Base-by-base conservation (phyloP, 768 basidiomycete genomes). In the Macrocybe gigantea region DNA sequence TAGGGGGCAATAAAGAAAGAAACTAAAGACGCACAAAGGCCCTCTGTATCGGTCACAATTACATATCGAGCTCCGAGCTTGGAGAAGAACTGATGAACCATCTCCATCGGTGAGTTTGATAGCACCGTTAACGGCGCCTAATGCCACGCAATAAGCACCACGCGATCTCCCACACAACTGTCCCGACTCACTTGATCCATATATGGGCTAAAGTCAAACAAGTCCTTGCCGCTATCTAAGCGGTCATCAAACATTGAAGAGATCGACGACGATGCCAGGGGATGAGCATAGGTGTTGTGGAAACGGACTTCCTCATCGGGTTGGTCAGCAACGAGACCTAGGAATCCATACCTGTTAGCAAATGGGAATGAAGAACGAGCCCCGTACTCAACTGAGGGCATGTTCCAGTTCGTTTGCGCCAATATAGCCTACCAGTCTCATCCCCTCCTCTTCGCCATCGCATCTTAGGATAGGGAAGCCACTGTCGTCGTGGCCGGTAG, bases 21-120 rank as follows among this genome's bases (percentile, higher is more conserved):
- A 11, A 33, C 5, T 44, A 42, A 13, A 22, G 29, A 61, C 84
- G 60, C 60, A 92, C 90, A 98, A 39, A 82, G 66, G 5, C 94
- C 94, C 44, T 91, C 82, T 1, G 77, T 67, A 60, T 96, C 89
- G 1, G 80, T 85, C 5, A 96, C 81, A 29, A 97, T 73, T 14
- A 98, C 80, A 58, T 95, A 93, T 54, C 91, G 78, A 8, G 92
- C 89, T 0, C 96, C 96, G 13, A 98, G 79, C 64, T 97, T 97
- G 49, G 83, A 85, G 58, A 98, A 98, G 60, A 95, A 80, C 60
- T 91, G 91, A 60, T 97, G 95, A 0, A 97, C 75, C 42, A 97
- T 78, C 64, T 96, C 91, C 61, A 98, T 73, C 1, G 96, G 91
- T 1, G 91, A 85, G 57, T 93, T 84, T 1, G 79, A 80, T 49